Percentiles rank a stretch among this genome's conserved stretches.
Evolutionary conservation across 73 alveolate genomes (phyloP).

Genomic region (Stentor coeruleus): DNA sequence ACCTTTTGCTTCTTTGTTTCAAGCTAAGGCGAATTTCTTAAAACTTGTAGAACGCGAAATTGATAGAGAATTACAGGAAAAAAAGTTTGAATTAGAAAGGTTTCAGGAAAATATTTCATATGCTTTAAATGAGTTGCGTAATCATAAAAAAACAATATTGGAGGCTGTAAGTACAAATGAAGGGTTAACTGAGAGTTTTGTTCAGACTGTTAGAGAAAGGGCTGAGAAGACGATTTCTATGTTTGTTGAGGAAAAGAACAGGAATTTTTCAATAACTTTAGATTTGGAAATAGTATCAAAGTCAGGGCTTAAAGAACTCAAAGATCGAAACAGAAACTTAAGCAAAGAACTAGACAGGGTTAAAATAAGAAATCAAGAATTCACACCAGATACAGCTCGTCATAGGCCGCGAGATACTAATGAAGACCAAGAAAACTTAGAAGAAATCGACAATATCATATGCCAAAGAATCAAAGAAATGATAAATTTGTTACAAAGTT

Average conservation of each 20-base stretch:
- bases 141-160: background rate
- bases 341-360: background rate
- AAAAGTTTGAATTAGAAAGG: background rate
- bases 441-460: background rate
- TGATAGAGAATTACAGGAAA: background rate
- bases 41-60: constrained; percentile 13
- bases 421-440: background rate
- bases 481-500: background rate
- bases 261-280: background rate
- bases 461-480: background rate
- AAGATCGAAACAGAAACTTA: background rate
- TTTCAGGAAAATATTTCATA: background rate
- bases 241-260: background rate
- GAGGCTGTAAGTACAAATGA: background rate
- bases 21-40: background rate
- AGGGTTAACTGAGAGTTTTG: background rate
- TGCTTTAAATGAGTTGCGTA: background rate
- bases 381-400: constrained; percentile 20
- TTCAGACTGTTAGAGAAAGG: background rate
- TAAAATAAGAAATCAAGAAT: background rate
- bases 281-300: background rate
- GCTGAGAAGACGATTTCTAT: background rate
- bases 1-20: background rate
- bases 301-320: background rate
- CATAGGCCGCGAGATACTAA: background rate